phyloP scores from a whole-genome alignment of 306 rosid species.

The Cyamopsis tetragonoloba region DNA sequence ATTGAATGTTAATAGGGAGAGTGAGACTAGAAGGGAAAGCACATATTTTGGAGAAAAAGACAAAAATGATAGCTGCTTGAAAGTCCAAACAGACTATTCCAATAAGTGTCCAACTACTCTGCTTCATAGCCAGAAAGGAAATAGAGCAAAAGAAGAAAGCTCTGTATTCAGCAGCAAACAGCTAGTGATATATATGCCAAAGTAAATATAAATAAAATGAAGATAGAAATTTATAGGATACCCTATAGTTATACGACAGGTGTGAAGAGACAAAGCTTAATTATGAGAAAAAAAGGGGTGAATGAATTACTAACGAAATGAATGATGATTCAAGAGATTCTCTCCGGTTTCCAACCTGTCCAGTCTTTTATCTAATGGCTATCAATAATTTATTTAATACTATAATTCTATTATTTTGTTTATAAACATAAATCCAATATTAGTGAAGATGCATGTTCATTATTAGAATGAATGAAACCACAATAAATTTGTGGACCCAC shows the following conservation, averaged over 20 bases:
- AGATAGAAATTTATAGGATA: background rate
- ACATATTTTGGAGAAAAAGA: background rate
- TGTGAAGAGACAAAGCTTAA: background rate
- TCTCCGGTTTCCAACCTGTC: no score
- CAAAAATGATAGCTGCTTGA: background rate
- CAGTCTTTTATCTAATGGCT: no score
- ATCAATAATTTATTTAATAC: no score
- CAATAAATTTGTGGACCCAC: constrained; percentile 23
- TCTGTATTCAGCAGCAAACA: background rate
- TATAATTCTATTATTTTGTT: no score
- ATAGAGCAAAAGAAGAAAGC: background rate
- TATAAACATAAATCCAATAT: no score
- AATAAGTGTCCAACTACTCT: background rate
- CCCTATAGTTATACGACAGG: background rate
- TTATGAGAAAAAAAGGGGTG: background rate
- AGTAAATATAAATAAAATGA: background rate
- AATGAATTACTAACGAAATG: no score
- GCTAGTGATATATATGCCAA: background rate
- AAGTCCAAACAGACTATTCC: background rate
- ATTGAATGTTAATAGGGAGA: no score
- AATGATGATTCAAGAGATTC: no score
- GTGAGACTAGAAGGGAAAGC: background rate
- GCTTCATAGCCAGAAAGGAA: background rate
- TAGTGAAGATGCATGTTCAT: no score
- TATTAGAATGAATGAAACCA: no score